phyloP scores from a whole-genome alignment of 108 stramenopile species.

The Nitzschia putrida region DNA sequence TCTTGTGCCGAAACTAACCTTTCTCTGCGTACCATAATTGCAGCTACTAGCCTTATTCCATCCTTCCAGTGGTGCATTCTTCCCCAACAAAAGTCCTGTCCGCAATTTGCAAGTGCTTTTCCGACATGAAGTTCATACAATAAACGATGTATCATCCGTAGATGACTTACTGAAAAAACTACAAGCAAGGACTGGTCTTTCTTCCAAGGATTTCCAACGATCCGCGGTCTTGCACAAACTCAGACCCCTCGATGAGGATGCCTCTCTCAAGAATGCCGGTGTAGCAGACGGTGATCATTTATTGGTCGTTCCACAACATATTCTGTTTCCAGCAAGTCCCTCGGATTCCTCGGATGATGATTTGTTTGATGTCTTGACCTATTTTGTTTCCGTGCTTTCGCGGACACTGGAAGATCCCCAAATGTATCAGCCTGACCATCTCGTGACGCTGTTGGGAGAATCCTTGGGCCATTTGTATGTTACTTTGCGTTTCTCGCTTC shows the following conservation, averaged over 20 bases:
- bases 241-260: neutral
- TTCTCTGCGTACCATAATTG: neutral
- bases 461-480: too few species aligned
- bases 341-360: neutral
- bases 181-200: neutral
- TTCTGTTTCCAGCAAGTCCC: constrained; percentile 4
- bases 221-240: constrained; percentile 2
- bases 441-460: neutral
- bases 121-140: neutral
- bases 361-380: constrained; percentile 18
- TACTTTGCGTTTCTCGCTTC: too few species aligned
- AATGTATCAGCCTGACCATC: constrained; percentile 21
- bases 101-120: neutral
- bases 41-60: neutral
- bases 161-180: constrained; percentile 2
- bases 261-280: neutral
- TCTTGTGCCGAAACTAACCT: neutral
- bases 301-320: neutral
- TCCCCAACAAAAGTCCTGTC: neutral
- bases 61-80: neutral
- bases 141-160: constrained; percentile 1
- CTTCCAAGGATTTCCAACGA: neutral
- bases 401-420: constrained; percentile 17
- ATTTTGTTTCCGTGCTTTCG: constrained; percentile 22
- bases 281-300: constrained; percentile 2